A percentile compares a stretch with the other conserved stretches of the same genome.
phyloP scores from a whole-genome alignment of 2,329 filamentous ascomycete species.

The Pyricularia grisea region DNA sequence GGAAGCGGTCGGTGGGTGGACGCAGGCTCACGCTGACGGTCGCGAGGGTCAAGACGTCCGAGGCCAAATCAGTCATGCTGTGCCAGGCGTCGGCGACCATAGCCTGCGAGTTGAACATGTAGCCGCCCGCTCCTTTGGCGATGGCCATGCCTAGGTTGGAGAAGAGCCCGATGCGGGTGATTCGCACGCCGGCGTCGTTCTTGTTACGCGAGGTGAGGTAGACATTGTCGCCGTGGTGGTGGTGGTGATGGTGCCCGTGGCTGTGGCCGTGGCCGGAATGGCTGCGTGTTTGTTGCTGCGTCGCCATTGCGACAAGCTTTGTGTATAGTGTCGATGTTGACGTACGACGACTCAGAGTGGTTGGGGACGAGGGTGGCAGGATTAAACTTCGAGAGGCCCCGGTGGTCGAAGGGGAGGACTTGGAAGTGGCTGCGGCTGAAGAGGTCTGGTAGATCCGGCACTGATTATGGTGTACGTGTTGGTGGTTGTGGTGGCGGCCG shows the following conservation, averaged over 20 bases:
- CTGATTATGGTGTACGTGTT: not conserved
- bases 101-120: slow-evolving; percentile 88
- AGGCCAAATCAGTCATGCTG: slow-evolving; percentile 88
- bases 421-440: slow-evolving; percentile 20
- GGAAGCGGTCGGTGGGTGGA: slow-evolving; percentile 74
- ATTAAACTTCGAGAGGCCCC: not conserved
- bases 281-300: slow-evolving; percentile 7
- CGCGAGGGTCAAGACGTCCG: slow-evolving; percentile 85
- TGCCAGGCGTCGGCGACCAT: slow-evolving; percentile 93
- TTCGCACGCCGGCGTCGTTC: slow-evolving; percentile 86
- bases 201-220: slow-evolving; percentile 77
- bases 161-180: slow-evolving; percentile 79
- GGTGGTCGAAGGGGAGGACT: slow-evolving; percentile 11
- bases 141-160: slow-evolving; percentile 93
- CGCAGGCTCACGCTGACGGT: slow-evolving; percentile 92
- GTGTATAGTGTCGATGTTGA: not conserved
- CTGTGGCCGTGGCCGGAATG: slow-evolving; percentile 28
- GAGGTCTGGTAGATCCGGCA: slow-evolving; percentile 6
- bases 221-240: slow-evolving; percentile 78
- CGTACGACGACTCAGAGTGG: not conserved
- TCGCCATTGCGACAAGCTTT: slow-evolving; percentile 1
- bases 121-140: slow-evolving; percentile 85
- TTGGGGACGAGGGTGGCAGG: not conserved
- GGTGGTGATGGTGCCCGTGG: slow-evolving; percentile 41
- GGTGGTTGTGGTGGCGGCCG: not conserved